Evolutionary conservation across 257 asterid genomes (phyloP), one percentile per base, ranked within the genome.

Genomic region (Ilex aquifolium): DNA sequence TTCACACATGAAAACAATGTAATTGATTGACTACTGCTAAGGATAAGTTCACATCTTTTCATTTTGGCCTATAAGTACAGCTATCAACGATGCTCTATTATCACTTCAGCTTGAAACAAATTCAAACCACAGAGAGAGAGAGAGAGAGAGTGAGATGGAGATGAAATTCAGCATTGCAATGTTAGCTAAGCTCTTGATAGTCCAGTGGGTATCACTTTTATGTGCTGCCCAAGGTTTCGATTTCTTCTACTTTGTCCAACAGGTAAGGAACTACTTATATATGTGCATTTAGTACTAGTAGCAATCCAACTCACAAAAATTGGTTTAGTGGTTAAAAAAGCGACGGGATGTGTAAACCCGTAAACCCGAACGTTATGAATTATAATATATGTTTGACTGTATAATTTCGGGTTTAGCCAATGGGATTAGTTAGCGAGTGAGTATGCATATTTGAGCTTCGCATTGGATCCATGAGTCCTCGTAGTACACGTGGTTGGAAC

Each of bases 171-270:
- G 27, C n/a, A 12, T 27, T 70, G 65, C 67, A 31, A 44, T 64
- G 7, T 68, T 74, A 60, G 57, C 70, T 29, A 80, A 56, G 12
- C 48, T 82, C 16, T 27, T 84, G 44, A 21, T 89, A 32, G 36
- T 84, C 21, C 88, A 84, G n/a, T 78, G 74, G 48, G 64, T 84
- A 8, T 51, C 63, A 0, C 68, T 54, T 48, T 36, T 76, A 30
- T 56, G 64, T n/a, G 65, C 56, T 5, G 88, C 86, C 6, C 81
- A 81, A 70, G 79, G 60, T 71, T 89, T 84, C 27, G 97, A 89
- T 65, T 89, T 89, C 77, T 89, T 84, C 75, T 86, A 89, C 44
- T 89, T 89, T 62, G 96, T 89, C 66, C 89, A 81, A 61, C 96
- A 88, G 95, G 96, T 86, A 13, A 56, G 4, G 39, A 11, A 29